Evolutionary conservation across 495 filamentous ascomycete species (phyloP).

Genomic region (Talaromyces nanjingensis): DNA sequence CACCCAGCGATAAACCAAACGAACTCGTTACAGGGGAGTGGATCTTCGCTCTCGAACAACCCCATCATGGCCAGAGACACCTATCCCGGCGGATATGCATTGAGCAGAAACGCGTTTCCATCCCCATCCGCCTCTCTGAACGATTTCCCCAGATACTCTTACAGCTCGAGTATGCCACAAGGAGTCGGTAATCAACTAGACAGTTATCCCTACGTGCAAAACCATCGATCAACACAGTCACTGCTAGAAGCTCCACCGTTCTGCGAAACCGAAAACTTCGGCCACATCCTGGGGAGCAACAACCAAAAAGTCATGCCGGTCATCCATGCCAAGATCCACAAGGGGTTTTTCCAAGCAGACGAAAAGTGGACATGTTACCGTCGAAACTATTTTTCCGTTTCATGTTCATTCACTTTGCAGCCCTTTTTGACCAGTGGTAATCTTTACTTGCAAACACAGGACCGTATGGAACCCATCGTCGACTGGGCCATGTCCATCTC

Average conservation of each 20-base stretch:
- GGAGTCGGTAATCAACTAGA: constrained; percentile 28
- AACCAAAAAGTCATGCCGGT: constrained; percentile 59
- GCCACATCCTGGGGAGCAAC: constrained; percentile 53
- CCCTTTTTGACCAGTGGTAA: constrained; percentile 36
- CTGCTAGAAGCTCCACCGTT: constrained; percentile 48
- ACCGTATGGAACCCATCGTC: constrained; percentile 48
- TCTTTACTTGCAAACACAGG: constrained; percentile 40
- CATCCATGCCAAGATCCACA: constrained; percentile 81
- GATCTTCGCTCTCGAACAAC: constrained; percentile 19
- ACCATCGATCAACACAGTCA: constrained; percentile 24
- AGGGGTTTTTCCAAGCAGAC: constrained; percentile 84
- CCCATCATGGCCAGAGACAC: constrained; percentile 31
- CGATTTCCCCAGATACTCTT: constrained; percentile 27
- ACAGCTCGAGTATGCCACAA: constrained; percentile 30
- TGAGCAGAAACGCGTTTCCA: constrained; percentile 27
- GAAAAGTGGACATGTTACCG: constrained; percentile 94
- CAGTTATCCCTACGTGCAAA: constrained; percentile 21
- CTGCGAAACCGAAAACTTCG: constrained; percentile 46
- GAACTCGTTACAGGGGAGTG: constrained; percentile 24
- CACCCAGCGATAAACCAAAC: constrained; percentile 33
- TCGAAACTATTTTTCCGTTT: constrained; percentile 88
- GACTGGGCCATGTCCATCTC: constrained; percentile 81
- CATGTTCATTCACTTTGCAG: constrained; percentile 69
- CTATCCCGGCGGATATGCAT: constrained; percentile 28
- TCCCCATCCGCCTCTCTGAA: constrained; percentile 25